Evolutionary conservation across 768 basidiomycete species (phyloP).

Genomic region (Suillus ampliporus): DNA sequence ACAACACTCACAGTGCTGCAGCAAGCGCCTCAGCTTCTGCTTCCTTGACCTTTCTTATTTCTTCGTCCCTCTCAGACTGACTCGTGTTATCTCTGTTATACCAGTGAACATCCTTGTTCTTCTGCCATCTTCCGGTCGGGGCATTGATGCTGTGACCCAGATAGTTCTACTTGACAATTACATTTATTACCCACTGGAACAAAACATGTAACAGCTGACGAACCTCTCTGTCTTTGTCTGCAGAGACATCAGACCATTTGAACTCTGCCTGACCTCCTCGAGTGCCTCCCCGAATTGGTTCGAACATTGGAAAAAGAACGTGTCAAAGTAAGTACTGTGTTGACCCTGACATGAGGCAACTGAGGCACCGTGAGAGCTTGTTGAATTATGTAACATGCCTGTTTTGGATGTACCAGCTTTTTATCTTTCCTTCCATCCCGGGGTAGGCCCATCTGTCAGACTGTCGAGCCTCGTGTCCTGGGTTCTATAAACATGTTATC

Average conservation of each 20-base stretch:
- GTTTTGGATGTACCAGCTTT: too few relatives aligned
- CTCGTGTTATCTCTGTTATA: slow-evolving; percentile 69
- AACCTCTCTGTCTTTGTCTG: slow-evolving; percentile 93
- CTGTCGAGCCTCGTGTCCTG: background rate
- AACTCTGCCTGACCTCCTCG: slow-evolving; percentile 91
- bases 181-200: slow-evolving; percentile 1
- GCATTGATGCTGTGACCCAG: slow-evolving; percentile 95
- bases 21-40: slow-evolving; percentile 88
- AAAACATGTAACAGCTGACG: slow-evolving; percentile 15
- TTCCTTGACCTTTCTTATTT: slow-evolving; percentile 84
- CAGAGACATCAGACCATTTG: slow-evolving; percentile 90
- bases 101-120: slow-evolving; percentile 97
- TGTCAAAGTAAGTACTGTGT: too few relatives aligned
- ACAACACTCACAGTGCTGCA: slow-evolving; percentile 68
- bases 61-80: slow-evolving; percentile 63
- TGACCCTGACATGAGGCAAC: too few relatives aligned
- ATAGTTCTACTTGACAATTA: slow-evolving; percentile 68
- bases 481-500: slow-evolving; percentile 2
- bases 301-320: slow-evolving; percentile 59
- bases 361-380: slow-evolving; percentile 1
- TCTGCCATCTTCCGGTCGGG: slow-evolving; percentile 96
- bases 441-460: background rate
- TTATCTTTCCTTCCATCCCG: background rate
- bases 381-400: background rate
- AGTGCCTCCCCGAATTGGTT: slow-evolving; percentile 87